Conservation (phyloP, 257 asterid species). For the Coffea canephora region DNA sequence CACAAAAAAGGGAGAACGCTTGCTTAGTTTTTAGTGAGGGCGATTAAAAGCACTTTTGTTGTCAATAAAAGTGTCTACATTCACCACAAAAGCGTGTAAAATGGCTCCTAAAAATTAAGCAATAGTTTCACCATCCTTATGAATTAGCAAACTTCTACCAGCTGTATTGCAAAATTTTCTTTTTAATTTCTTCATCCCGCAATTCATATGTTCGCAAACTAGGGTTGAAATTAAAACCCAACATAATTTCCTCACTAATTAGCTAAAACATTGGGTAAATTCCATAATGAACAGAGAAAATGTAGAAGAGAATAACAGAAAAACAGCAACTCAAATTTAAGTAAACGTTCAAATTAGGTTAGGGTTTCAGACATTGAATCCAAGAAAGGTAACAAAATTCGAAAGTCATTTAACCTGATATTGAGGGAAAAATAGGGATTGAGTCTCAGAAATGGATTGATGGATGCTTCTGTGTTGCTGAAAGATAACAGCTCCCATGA, state of each 20-base stretch:
- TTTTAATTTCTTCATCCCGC: neutral
- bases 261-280: neutral
- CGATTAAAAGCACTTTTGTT: too few relatives aligned
- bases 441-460: constrained; percentile 45
- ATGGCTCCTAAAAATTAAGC: too few relatives aligned
- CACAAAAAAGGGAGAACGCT: too few relatives aligned
- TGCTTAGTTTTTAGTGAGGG: too few relatives aligned
- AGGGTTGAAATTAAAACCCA: neutral
- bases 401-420: constrained; percentile 22
- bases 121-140: too few relatives aligned
- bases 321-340: neutral
- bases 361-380: constrained; percentile 3
- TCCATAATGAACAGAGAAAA: neutral
- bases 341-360: neutral
- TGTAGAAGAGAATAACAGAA: neutral
- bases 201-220: neutral
- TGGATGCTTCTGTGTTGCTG: constrained; percentile 62
- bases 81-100: too few relatives aligned
- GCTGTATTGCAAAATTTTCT: too few relatives aligned
- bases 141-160: too few relatives aligned
- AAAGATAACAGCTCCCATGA: constrained; percentile 51
- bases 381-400: neutral
- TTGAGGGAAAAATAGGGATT: constrained; percentile 33
- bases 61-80: too few relatives aligned
- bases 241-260: neutral